These are phyloP conservation scores for Pseudogymnoascus sp. DNA, from an alignment of 2,329 filamentous ascomycete genomes.

Conservation along the genomic window DNA sequence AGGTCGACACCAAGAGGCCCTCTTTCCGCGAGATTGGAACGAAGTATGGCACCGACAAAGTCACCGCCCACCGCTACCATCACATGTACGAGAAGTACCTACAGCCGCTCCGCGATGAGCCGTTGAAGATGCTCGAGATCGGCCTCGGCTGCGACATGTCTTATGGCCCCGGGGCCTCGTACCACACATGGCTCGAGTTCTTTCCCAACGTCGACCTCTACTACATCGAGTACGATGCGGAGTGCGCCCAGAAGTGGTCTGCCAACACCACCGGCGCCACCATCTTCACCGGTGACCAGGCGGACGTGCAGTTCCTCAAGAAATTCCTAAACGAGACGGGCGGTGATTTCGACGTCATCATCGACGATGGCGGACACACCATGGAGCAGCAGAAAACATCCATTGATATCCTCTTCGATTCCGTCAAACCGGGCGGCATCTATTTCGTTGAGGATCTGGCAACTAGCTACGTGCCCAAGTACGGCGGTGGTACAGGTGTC, in stretches of 20 bases:
- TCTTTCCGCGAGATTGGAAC: slow-evolving; percentile 30
- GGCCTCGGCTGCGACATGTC: slow-evolving; percentile 34
- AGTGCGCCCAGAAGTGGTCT: slow-evolving; percentile 31
- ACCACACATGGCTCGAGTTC: slow-evolving; percentile 35
- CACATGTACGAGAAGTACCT: slow-evolving; percentile 36
- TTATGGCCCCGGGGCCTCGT: slow-evolving; percentile 33
- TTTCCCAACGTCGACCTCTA: slow-evolving; percentile 34
- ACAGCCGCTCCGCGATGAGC: slow-evolving; percentile 25
- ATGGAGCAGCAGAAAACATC: slow-evolving; percentile 33
- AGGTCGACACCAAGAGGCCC: slow-evolving; percentile 8
- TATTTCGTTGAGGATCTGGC: slow-evolving; percentile 32
- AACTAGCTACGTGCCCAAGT: slow-evolving; percentile 24
- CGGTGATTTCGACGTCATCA: slow-evolving; percentile 33
- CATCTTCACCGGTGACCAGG: slow-evolving; percentile 35
- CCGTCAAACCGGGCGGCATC: slow-evolving; percentile 30
- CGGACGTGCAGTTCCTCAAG: slow-evolving; percentile 30
- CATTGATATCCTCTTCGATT: slow-evolving; percentile 30
- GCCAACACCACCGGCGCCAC: slow-evolving; percentile 29
- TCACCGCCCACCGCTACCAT: slow-evolving; percentile 33
- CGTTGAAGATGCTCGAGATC: slow-evolving; percentile 35
- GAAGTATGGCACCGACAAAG: slow-evolving; percentile 33
- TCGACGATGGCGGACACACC: slow-evolving; percentile 34
- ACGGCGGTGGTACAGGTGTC: slow-evolving; percentile 20
- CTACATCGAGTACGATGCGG: slow-evolving; percentile 34
- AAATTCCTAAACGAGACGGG: slow-evolving; percentile 29